Evolutionary conservation across 768 basidiomycete species (phyloP).

Genomic region (Pilatotrama ljubarskyi): DNA sequence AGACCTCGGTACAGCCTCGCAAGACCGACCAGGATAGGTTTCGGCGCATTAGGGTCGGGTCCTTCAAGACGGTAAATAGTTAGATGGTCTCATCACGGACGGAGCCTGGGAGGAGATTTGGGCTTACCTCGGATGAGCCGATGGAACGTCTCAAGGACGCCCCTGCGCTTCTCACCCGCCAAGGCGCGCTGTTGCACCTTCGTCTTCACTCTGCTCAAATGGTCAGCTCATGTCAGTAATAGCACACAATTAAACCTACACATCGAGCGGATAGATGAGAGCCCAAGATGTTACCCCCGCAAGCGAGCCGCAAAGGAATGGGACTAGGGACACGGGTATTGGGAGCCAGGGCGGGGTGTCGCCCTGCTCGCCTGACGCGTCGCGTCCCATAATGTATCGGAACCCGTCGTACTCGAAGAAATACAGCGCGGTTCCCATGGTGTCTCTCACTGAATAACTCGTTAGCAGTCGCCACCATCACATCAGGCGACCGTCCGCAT

Average conservation of each 20-base stretch:
- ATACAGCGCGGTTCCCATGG: slow-evolving; percentile 85
- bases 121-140: slow-evolving; percentile 77
- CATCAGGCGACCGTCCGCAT: slow-evolving; percentile 26
- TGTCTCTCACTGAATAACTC: slow-evolving; percentile 73
- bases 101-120: neutral
- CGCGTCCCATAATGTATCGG: slow-evolving; percentile 81
- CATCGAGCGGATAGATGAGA: slow-evolving; percentile 88
- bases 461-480: slow-evolving; percentile 1
- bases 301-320: slow-evolving; percentile 88
- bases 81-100: neutral
- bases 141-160: slow-evolving; percentile 69
- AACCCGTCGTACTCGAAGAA: slow-evolving; percentile 94
- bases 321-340: slow-evolving; percentile 74
- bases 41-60: slow-evolving; percentile 76
- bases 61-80: slow-evolving; percentile 42
- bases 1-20: slow-evolving; percentile 89
- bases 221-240: slow-evolving; percentile 6
- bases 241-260: slow-evolving; percentile 50
- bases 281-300: slow-evolving; percentile 70
- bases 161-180: slow-evolving; percentile 72
- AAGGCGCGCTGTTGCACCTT: slow-evolving; percentile 93
- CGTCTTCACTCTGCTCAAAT: slow-evolving; percentile 72
- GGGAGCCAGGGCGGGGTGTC: slow-evolving; percentile 84
- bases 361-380: slow-evolving; percentile 77
- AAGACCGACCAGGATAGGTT: slow-evolving; percentile 73